Evolutionary conservation across 108 stramenopile species (phyloP).

Genomic region (Thalassiosira profunda): DNA sequence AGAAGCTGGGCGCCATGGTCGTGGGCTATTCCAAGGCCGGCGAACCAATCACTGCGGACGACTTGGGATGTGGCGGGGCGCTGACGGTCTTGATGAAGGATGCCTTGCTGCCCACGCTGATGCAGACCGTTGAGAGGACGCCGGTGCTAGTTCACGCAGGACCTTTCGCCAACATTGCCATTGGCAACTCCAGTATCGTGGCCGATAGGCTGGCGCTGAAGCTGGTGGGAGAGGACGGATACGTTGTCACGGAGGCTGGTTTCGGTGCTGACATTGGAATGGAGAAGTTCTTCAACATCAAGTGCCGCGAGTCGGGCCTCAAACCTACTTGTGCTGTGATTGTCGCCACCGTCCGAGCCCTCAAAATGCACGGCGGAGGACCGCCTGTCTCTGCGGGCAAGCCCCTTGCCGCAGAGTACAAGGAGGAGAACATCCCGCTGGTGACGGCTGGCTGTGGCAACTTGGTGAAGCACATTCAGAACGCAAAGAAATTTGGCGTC

Average conservation of each 20-base stretch:
- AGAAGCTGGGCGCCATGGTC: constrained; percentile 95
- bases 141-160: constrained; percentile 99
- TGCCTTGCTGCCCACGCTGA: constrained; percentile 95
- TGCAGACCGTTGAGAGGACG: constrained; percentile 98
- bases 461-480: constrained; percentile 93
- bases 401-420: constrained; percentile 86
- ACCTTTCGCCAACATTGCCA: constrained; percentile 98
- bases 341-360: constrained; percentile 98
- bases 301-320: constrained; percentile 92
- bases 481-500: constrained; percentile 97
- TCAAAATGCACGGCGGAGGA: constrained; percentile 99
- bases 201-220: constrained; percentile 95
- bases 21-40: constrained; percentile 79
- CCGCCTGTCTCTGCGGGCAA: constrained; percentile 94
- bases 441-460: constrained; percentile 89
- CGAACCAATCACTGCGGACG: constrained; percentile 94
- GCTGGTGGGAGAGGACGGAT: constrained; percentile 94
- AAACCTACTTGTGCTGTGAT: constrained; percentile 96
- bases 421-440: constrained; percentile 80
- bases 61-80: constrained; percentile 97
- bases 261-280: constrained; percentile 99
- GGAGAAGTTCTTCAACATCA: constrained; percentile 99
- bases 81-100: constrained; percentile 98
- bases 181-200: constrained; percentile 96
- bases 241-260: constrained; percentile 97